Conservation (phyloP, 176 grass and related monocot species). For the Thinopyrum elongatum region DNA sequence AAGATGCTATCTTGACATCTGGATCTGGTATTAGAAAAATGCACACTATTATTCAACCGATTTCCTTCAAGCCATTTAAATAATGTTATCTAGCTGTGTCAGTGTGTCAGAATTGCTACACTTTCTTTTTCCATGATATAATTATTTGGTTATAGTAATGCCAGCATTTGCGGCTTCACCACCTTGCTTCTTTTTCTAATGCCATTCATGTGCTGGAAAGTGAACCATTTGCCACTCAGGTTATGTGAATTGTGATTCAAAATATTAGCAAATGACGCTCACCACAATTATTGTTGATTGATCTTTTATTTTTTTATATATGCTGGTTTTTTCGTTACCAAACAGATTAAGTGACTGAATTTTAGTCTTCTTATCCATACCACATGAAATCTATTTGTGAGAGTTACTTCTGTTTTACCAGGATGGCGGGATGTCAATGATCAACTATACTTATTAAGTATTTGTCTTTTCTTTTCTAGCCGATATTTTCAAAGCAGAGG, state of each 20-base stretch:
- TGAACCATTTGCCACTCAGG: neutral
- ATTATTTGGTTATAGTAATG: conserved; percentile 4
- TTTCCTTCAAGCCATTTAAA: neutral
- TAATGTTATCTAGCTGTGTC: neutral
- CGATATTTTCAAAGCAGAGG: conserved; percentile 63
- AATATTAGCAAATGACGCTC: neutral
- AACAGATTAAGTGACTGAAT: neutral
- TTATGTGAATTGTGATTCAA: neutral
- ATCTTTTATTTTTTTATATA: neutral
- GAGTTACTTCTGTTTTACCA: conserved; percentile 11
- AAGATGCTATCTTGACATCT: neutral
- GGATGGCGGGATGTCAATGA: neutral
- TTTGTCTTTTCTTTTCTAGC: conserved; percentile 36
- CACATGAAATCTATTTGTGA: neutral
- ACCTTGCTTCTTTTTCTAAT: neutral
- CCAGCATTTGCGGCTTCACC: neutral
- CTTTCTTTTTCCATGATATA: neutral
- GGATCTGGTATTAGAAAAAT: neutral
- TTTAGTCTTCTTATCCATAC: neutral
- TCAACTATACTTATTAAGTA: neutral
- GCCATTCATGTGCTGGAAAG: neutral
- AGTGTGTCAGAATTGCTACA: neutral
- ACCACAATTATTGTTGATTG: neutral
- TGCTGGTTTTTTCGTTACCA: neutral
- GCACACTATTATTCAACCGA: neutral